A percentile compares a stretch with the other conserved stretches of the same genome.
Evolutionary conservation across 352 stramenopile species (phyloP).

Genomic region (Thraustotheca clavata): DNA sequence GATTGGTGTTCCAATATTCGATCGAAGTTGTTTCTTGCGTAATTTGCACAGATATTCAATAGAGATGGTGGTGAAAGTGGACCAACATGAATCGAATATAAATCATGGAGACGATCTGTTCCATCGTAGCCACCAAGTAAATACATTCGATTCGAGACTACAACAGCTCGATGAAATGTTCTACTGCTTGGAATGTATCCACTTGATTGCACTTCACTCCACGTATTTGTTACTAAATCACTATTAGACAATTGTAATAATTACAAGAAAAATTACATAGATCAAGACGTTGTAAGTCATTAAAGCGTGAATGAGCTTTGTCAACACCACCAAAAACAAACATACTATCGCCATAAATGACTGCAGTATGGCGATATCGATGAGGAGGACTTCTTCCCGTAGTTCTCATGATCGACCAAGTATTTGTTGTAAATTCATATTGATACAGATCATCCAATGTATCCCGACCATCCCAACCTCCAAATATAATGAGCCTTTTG

Average conservation of each 20-base stretch:
- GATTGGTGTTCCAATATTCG: conserved; percentile 52
- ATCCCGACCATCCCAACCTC: conserved; percentile 78
- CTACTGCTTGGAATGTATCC: conserved; percentile 73
- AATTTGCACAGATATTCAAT: conserved; percentile 63
- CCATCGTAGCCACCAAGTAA: conserved; percentile 81
- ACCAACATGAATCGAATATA: conserved; percentile 82
- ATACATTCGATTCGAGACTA: conserved; percentile 78
- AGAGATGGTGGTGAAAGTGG: conserved; percentile 58
- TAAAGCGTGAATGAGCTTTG: conserved; percentile 83
- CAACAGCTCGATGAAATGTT: conserved; percentile 80
- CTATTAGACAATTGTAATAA: neutral
- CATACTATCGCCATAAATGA: conserved; percentile 81
- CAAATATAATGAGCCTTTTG: conserved; percentile 77
- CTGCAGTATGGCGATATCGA: conserved; percentile 75
- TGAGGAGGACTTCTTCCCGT: conserved; percentile 51
- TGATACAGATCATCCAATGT: conserved; percentile 79
- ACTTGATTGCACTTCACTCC: conserved; percentile 75
- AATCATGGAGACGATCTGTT: conserved; percentile 70
- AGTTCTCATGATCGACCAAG: conserved; percentile 59
- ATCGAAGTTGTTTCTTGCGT: conserved; percentile 56
- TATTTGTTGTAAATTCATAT: conserved; percentile 59
- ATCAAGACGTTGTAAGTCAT: conserved; percentile 74
- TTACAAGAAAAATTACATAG: conserved; percentile 26
- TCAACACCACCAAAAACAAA: conserved; percentile 86
- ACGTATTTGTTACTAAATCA: conserved; percentile 55